phyloP scores from a whole-genome alignment of 345 rosid species.

The Bruguiera sexangula region DNA sequence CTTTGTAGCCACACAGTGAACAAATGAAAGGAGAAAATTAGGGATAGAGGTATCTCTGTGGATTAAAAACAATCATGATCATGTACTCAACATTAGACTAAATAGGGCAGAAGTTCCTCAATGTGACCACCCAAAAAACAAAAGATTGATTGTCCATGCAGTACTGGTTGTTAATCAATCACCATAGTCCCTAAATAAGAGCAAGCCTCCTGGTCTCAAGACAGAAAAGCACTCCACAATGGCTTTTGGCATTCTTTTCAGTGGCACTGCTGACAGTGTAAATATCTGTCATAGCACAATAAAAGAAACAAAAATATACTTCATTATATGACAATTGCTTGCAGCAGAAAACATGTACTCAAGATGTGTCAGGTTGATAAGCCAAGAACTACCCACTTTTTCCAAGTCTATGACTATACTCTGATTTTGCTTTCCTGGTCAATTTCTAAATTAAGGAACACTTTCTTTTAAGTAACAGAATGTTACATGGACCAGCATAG shows the following conservation, averaged over 20 bases:
- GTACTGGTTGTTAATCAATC: slow-evolving; percentile 14
- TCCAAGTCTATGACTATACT: too few relatives aligned
- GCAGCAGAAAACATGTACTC: too few relatives aligned
- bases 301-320: slow-evolving; percentile 11
- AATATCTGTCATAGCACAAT: slow-evolving; percentile 52
- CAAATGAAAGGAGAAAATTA: background rate
- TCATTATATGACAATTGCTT: background rate
- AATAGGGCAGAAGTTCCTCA: too few relatives aligned
- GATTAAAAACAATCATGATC: too few relatives aligned
- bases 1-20: background rate
- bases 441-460: too few relatives aligned
- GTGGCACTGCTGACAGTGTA: slow-evolving; percentile 83
- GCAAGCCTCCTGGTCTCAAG: slow-evolving; percentile 76
- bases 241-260: slow-evolving; percentile 56
- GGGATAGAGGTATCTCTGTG: background rate
- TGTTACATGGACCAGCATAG: too few relatives aligned
- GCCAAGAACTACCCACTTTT: too few relatives aligned
- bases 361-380: too few relatives aligned
- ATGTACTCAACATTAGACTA: too few relatives aligned
- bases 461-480: too few relatives aligned
- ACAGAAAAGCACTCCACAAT: slow-evolving; percentile 60
- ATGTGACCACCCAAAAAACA: too few relatives aligned
- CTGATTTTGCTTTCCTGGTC: too few relatives aligned
- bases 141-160: background rate
- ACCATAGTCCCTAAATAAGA: slow-evolving; percentile 89